phyloP scores from a whole-genome alignment of 495 filamentous ascomycete species.

The Trichocladium uniseriatum region DNA sequence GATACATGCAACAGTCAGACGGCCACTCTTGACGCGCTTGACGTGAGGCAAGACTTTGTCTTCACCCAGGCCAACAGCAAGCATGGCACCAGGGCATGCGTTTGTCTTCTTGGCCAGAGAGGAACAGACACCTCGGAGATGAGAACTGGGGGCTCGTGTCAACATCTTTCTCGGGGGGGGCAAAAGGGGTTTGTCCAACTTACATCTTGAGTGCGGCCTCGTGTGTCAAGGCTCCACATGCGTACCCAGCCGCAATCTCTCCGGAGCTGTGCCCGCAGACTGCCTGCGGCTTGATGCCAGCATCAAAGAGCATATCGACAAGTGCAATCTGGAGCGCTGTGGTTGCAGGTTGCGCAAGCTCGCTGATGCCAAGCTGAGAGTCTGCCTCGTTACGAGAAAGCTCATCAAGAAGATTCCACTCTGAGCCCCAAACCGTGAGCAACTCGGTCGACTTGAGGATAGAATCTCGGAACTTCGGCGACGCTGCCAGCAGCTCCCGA shows the following conservation, averaged over 20 bases:
- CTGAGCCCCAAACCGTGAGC: constrained; percentile 28
- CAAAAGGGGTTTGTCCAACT: no score
- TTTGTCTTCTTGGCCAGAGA: constrained; percentile 12
- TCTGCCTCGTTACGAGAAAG: not conserved
- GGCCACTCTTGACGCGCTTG: not conserved
- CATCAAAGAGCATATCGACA: constrained; percentile 37
- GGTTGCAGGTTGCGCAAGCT: constrained; percentile 34
- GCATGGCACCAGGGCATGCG: constrained; percentile 30
- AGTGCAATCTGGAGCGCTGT: constrained; percentile 42
- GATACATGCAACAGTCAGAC: constrained; percentile 24
- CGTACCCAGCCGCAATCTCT: constrained; percentile 43
- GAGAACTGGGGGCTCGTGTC: no score
- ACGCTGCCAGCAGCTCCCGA: constrained; percentile 26
- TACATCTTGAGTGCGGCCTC: not conserved
- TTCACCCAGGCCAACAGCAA: constrained; percentile 31
- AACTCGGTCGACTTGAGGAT: constrained; percentile 14
- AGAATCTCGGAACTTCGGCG: constrained; percentile 12
- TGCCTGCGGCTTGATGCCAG: constrained; percentile 36
- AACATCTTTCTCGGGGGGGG: no score
- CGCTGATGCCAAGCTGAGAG: not conserved
- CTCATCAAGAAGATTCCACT: constrained; percentile 1
- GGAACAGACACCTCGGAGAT: no score
- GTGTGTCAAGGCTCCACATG: constrained; percentile 29
- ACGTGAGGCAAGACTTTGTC: constrained; percentile 7
- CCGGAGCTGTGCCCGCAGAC: constrained; percentile 53